Evolutionary conservation across 1,284 basidiomycete species (phyloP).

Genomic region (Ustilago shanxiensis): DNA sequence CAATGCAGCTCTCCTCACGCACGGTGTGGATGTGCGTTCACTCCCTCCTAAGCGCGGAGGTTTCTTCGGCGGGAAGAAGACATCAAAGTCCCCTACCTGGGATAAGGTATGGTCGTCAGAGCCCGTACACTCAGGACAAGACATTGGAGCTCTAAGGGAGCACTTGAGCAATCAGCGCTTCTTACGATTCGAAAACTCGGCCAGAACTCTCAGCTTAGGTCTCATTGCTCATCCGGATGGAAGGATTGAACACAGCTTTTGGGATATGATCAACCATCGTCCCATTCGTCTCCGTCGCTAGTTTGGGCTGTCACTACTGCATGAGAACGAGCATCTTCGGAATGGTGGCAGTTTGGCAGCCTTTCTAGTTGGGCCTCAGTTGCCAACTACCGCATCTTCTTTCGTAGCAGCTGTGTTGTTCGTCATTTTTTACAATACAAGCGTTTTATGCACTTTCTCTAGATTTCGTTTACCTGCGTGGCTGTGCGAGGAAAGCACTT

Average conservation of each 20-base stretch:
- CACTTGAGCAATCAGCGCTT: not conserved
- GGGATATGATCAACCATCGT: not conserved
- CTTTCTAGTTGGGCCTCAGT: no score
- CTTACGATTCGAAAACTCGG: not conserved
- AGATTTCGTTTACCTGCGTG: no score
- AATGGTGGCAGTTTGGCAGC: no score
- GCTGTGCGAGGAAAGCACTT: no score
- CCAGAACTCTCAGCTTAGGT: not conserved
- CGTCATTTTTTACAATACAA: no score
- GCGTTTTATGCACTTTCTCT: no score
- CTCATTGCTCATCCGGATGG: not conserved
- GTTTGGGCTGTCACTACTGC: no score
- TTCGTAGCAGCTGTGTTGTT: no score
- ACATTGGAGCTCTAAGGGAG: not conserved
- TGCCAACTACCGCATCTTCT: no score
- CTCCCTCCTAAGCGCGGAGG: rapidly evolving
- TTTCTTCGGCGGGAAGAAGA: not conserved
- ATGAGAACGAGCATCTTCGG: no score
- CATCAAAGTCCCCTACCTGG: not conserved
- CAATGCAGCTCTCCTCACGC: not conserved
- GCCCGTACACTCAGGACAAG: rapidly evolving
- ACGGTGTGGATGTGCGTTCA: not conserved
- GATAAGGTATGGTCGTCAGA: rapidly evolving
- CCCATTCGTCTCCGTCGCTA: no score
- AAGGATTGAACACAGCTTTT: not conserved